Conservation (phyloP, 140 eudicot genomes). For the Ambrosia hybrid region DNA sequence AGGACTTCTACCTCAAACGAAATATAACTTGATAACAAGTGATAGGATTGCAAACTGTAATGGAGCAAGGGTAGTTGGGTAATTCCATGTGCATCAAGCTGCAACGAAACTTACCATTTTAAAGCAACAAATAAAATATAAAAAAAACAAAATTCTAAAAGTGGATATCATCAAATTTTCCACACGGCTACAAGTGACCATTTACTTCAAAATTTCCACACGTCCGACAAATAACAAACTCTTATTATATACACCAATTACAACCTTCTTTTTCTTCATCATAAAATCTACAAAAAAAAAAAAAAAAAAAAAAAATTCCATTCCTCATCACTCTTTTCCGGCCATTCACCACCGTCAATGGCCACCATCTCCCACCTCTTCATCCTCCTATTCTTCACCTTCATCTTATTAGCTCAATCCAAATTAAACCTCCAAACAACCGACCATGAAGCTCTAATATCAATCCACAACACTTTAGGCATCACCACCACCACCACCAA, state of each 20-base stretch:
- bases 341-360: conserved; percentile 2
- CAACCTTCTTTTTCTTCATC: too few species aligned
- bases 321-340: background rate
- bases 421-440: background rate
- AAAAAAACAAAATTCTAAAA: too few species aligned
- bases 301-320: too few species aligned
- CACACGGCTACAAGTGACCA: conserved; percentile 3
- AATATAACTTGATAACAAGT: too few species aligned
- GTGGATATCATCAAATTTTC: background rate
- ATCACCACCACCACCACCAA: background rate
- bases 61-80: too few species aligned
- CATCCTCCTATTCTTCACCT: background rate
- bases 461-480: conserved; percentile 5
- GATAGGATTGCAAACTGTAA: too few species aligned
- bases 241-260: background rate
- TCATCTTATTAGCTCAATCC: background rate
- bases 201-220: conserved; percentile 1
- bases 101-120: too few species aligned
- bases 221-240: background rate
- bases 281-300: too few species aligned
- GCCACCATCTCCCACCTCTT: conserved; percentile 6
- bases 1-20: too few species aligned
- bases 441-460: background rate
- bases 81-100: too few species aligned
- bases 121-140: too few species aligned